Conservation (phyloP, 805 yeast species). For the Saccharomycopsis selenospora region DNA sequence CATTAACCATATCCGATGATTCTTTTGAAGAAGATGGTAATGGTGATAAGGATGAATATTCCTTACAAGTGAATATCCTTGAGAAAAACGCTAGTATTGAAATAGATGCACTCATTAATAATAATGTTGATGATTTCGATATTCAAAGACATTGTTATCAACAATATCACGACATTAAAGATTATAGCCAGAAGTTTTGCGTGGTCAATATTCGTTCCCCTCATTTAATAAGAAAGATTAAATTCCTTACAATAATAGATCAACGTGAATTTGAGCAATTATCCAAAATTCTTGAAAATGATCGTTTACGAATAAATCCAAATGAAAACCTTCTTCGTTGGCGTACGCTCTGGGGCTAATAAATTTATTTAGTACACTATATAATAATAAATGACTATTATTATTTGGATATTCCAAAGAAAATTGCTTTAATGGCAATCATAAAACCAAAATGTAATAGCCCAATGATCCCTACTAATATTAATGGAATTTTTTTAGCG, state of each 20-base stretch:
- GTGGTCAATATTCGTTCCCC: slow-evolving; percentile 23
- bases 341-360: neutral
- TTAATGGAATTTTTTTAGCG: slow-evolving; percentile 32
- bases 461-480: slow-evolving; percentile 36
- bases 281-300: neutral
- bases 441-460: slow-evolving; percentile 52
- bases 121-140: neutral
- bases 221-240: slow-evolving; percentile 26
- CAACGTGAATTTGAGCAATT: slow-evolving; percentile 25
- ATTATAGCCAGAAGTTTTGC: neutral
- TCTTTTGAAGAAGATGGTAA: slow-evolving; percentile 4
- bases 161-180: neutral
- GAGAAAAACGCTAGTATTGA: slow-evolving; percentile 10
- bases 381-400: too few species aligned
- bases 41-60: neutral
- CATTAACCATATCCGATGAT: neutral
- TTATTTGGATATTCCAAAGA: slow-evolving; percentile 38
- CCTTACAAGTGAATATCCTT: slow-evolving; percentile 7
- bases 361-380: too few species aligned
- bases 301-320: neutral
- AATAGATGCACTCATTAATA: slow-evolving; percentile 1
- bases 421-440: slow-evolving; percentile 55
- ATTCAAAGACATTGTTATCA: neutral
- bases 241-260: slow-evolving; percentile 27
- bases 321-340: neutral